Percentiles rank a stretch among this genome's conserved stretches.
Conservation (phyloP, 2,329 filamentous ascomycete species). For the Davidsoniella virescens region DNA sequence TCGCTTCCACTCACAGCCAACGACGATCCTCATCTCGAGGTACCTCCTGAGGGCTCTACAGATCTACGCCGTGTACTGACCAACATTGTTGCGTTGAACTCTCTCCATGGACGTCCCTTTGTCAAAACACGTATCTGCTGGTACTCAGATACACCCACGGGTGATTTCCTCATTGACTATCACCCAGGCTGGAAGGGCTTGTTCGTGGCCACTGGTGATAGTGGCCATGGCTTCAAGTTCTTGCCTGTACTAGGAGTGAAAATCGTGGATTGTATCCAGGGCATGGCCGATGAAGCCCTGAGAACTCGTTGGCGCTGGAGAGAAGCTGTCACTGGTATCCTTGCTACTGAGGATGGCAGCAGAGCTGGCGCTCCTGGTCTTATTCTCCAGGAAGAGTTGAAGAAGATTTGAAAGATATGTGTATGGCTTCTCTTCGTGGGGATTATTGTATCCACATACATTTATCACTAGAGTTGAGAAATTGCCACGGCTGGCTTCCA, state of each 20-base stretch:
- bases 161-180: conserved; percentile 55
- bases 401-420: conserved; percentile 8
- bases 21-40: conserved; percentile 26
- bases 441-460: neutral
- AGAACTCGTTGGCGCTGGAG: conserved; percentile 47
- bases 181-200: conserved; percentile 44
- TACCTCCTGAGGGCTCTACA: conserved; percentile 43
- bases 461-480: neutral
- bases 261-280: conserved; percentile 38
- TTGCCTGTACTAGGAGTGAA: conserved; percentile 48
- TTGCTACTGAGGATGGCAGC: conserved; percentile 28
- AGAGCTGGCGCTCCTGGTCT: conserved; percentile 26
- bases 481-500: too few relatives aligned
- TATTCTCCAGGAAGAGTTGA: conserved; percentile 22
- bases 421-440: too few relatives aligned
- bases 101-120: conserved; percentile 44
- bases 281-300: conserved; percentile 33
- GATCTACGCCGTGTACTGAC: conserved; percentile 45
- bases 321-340: conserved; percentile 18
- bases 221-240: conserved; percentile 54
- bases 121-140: conserved; percentile 50
- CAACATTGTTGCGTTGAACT: conserved; percentile 34
- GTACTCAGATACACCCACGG: conserved; percentile 59
- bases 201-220: conserved; percentile 47
- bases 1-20: conserved; percentile 23